Percentiles rank a stretch among this genome's conserved stretches.
phyloP scores from a whole-genome alignment of 768 basidiomycete genomes.

The Panellus pusillus region DNA sequence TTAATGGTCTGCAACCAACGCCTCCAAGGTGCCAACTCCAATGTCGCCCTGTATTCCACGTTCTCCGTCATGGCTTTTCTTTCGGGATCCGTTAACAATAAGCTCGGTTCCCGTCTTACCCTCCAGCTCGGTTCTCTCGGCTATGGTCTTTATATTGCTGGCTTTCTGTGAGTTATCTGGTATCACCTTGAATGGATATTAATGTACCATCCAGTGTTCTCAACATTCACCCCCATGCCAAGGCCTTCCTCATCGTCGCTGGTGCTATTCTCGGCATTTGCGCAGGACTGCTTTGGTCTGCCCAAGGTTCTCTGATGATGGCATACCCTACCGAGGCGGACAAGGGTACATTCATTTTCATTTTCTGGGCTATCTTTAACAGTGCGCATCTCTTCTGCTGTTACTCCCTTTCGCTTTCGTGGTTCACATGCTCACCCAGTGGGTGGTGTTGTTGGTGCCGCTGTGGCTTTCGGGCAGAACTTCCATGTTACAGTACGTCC shows the following conservation, averaged over 20 bases:
- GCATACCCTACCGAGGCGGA: slow-evolving; percentile 79
- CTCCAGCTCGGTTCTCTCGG: slow-evolving; percentile 73
- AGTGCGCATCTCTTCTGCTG: background rate
- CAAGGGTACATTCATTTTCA: slow-evolving; percentile 74
- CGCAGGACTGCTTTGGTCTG: slow-evolving; percentile 75
- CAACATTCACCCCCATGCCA: slow-evolving; percentile 65
- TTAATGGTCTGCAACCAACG: background rate
- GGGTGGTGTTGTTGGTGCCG: slow-evolving; percentile 76
- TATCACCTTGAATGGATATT: background rate
- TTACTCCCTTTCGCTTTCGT: no score
- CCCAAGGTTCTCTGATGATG: slow-evolving; percentile 86
- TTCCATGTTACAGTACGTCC: slow-evolving; percentile 56
- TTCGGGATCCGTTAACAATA: slow-evolving; percentile 81
- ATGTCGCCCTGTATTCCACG: slow-evolving; percentile 63
- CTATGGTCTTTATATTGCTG: slow-evolving; percentile 59
- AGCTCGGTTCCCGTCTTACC: slow-evolving; percentile 72
- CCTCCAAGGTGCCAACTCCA: slow-evolving; percentile 52
- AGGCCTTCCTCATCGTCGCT: slow-evolving; percentile 65
- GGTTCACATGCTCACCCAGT: slow-evolving; percentile 23
- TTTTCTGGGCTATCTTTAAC: slow-evolving; percentile 88
- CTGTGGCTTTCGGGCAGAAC: slow-evolving; percentile 73
- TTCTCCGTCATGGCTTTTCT: slow-evolving; percentile 58
- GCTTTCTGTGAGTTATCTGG: slow-evolving; percentile 56
- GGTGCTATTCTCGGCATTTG: slow-evolving; percentile 76
- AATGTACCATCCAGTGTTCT: slow-evolving; percentile 45